Base-by-base conservation (phyloP, 768 basidiomycete genomes). In the Suillus paluster region DNA sequence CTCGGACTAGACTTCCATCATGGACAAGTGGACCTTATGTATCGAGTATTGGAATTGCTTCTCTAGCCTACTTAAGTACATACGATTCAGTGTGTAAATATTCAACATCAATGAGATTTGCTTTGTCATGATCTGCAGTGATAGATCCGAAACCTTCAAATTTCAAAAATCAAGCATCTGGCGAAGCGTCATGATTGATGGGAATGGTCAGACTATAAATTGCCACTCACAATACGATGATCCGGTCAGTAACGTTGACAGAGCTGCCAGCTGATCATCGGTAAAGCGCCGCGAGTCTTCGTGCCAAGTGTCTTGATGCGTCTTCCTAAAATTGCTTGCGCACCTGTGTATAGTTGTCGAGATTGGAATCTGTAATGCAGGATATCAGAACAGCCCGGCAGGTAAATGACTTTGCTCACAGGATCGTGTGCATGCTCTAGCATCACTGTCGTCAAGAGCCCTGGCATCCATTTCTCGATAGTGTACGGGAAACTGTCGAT, bases 401-500 rank as follows among this genome's bases (percentile, higher is more conserved):
- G 25, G 15, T 46, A 39, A 57, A 41, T 50, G 38, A 36, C 19
- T n/a, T 54, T 23, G 42, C 38, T 42, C 64, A 89, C 88, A 14
- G 95, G 95, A 70, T 95, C 93, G 63, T 95, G 92, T 2, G 90
- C 89, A 72, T 94, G 91, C 67, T 92, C 90, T 11, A 88, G 89
- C 59, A 95, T 80, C 21, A 92, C 83, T 63, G 84, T 88, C 42
- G 91, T 89, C 64, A 96, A 77, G 48, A 97, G 82, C 52, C 88
- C 86, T 1, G 95, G 93, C 83, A 95, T 87, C 89, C 94, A 97
- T 66, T 87, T 88, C 67, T 95, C 95, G 25, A 96, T 89, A 2
- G 93, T 94, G 74, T 95, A 96, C 0, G 95, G 95, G 74, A 92
- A 95, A 60, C 94, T 94, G 66, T 95, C 92, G 38, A 97, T 86